Conservation (phyloP, 371 early-diverging fungal genomes). For the Amoeboaphelidium protococcarum region DNA sequence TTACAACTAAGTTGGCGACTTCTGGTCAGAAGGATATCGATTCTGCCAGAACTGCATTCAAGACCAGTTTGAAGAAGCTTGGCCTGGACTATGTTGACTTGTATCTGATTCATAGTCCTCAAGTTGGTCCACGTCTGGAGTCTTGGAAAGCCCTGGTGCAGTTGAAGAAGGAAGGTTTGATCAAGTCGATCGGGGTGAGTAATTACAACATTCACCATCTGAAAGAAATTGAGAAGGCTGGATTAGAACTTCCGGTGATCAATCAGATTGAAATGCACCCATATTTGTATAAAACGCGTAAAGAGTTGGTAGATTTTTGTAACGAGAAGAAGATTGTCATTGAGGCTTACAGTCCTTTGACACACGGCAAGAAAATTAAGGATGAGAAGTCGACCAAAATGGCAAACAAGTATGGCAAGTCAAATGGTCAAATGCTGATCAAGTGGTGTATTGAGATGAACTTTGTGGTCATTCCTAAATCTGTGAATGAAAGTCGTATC, state of each 20-base stretch:
- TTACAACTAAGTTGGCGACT: slow-evolving; percentile 34
- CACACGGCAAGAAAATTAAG: slow-evolving; percentile 17
- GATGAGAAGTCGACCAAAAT: slow-evolving; percentile 17
- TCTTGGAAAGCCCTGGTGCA: slow-evolving; percentile 26
- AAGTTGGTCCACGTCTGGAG: slow-evolving; percentile 16
- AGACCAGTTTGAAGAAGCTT: slow-evolving; percentile 28
- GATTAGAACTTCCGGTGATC: slow-evolving; percentile 33
- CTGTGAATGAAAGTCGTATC: slow-evolving; percentile 18
- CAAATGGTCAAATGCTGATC: slow-evolving; percentile 17
- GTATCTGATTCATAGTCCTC: slow-evolving; percentile 42
- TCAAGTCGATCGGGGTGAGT: slow-evolving; percentile 33
- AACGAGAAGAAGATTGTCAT: slow-evolving; percentile 16
- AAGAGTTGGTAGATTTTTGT: slow-evolving; percentile 18
- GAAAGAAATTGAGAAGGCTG: slow-evolving; percentile 20
- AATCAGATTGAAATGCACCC: slow-evolving; percentile 43
- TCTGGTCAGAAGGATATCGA: not conserved
- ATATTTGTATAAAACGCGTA: slow-evolving; percentile 13
- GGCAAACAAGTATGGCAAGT: slow-evolving; percentile 15
- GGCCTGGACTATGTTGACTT: slow-evolving; percentile 45
- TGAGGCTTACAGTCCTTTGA: slow-evolving; percentile 27
- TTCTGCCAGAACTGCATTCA: too few relatives aligned
- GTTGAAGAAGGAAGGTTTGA: slow-evolving; percentile 18
- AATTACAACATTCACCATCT: slow-evolving; percentile 37
- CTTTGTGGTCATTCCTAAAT: slow-evolving; percentile 30
- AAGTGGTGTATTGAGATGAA: slow-evolving; percentile 17